Base-by-base conservation (phyloP, 1,284 basidiomycete species). In the Cerioporus squamosus region DNA sequence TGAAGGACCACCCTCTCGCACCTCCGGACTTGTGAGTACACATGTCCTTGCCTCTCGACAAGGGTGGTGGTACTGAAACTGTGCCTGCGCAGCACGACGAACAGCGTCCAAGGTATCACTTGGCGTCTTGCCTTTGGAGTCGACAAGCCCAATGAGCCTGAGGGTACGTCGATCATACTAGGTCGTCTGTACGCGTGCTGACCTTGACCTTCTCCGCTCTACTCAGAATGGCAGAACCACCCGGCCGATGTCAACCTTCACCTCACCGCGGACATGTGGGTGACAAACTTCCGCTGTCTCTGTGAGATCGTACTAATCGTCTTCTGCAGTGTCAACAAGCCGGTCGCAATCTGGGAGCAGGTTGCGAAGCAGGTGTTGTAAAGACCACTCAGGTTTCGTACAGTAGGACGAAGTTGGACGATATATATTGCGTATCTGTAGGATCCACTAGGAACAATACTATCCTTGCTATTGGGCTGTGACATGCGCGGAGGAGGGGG, bases 91-190 rank as follows among this genome's bases (percentile, higher is more conserved):
- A 83, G 81, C 62, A 61, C 80, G 51, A 79, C 77, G 14, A 84
- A 84, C 68, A 81, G 79, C 56, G 72, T 83, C 5, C 79, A 84
- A 70, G 84, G 84, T 48, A 81, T 86, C 46, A 85, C 84, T 14
- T 87, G 84, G 83, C 74, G 84, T 53, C 76, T 87, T n/a, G 84
- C 79, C 1, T 86, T 81, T 66, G 84, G 84, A 3, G 74, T 86
- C 47, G 72, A 81, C 50, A 72, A 85, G 67, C 73, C 77, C 7
- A 68, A 73, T 22, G 71, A 81, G 66, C 84, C 84, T 6, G 85
- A 86, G 77, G 83, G 82, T 81, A 59, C 31, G 74, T 66, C 36
- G 15, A 12, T n/a, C 36, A n/a, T 29, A 20, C 15, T 5, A 20
- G 10, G 9, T 5, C 1, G 15, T 4, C 20, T 31, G 12, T 15